Conservation (phyloP, 257 asterid genomes). For the Dorcoceras hygrometricum region DNA sequence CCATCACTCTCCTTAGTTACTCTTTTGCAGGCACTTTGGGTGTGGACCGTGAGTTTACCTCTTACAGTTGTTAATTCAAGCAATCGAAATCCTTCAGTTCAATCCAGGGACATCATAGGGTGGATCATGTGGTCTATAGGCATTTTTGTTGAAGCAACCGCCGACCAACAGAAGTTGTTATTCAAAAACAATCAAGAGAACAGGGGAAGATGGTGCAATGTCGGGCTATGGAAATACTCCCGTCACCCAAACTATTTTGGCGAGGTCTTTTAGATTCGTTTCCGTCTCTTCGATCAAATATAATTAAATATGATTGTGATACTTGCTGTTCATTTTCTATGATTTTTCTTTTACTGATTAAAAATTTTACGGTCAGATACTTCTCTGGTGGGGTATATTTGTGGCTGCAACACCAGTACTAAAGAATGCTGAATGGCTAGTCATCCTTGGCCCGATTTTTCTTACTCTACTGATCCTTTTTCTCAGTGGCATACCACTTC, state of each 20-base stretch:
- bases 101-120: constrained; percentile 66
- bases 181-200: constrained; percentile 71
- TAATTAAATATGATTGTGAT: not conserved
- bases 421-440: constrained; percentile 80
- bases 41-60: constrained; percentile 96
- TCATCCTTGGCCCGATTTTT: constrained; percentile 76
- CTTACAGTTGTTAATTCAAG: constrained; percentile 88
- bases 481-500: constrained; percentile 86
- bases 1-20: not conserved
- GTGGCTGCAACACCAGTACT: constrained; percentile 87
- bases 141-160: constrained; percentile 59
- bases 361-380: constrained; percentile 46
- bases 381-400: constrained; percentile 97
- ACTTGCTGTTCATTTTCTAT: constrained; percentile 12
- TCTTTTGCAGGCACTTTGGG: constrained; percentile 82
- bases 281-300: not conserved
- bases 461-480: constrained; percentile 76
- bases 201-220: constrained; percentile 80
- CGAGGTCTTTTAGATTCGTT: constrained; percentile 50
- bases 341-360: not conserved
- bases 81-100: constrained; percentile 55
- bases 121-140: constrained; percentile 86
- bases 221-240: constrained; percentile 87
- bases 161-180: constrained; percentile 83
- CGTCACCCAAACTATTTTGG: constrained; percentile 99